These are phyloP conservation scores for Scedosporium boydii DNA, from an alignment of 2,329 filamentous ascomycete species.

Conservation along the genomic window DNA sequence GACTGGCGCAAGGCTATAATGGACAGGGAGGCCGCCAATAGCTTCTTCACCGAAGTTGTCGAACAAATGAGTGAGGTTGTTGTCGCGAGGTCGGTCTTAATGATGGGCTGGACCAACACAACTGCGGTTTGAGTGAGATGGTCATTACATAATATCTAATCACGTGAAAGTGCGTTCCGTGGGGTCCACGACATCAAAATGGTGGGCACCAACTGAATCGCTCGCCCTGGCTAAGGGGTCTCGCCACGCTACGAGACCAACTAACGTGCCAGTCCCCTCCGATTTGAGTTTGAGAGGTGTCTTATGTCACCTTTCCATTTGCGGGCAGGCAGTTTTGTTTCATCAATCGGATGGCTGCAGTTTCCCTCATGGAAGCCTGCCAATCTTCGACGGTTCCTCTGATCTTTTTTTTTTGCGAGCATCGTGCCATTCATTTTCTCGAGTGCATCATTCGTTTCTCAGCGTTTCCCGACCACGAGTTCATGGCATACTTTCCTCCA, in stretches of 20 bases:
- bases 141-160: neutral
- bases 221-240: neutral
- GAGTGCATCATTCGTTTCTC: too few relatives aligned
- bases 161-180: neutral
- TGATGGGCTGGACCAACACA: neutral
- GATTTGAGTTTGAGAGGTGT: neutral
- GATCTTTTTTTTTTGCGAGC: neutral
- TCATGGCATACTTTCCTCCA: neutral
- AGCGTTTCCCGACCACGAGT: neutral
- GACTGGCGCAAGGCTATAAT: too few relatives aligned
- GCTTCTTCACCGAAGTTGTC: too few relatives aligned
- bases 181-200: too few relatives aligned
- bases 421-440: neutral
- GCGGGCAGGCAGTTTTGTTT: neutral
- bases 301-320: neutral
- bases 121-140: too few relatives aligned
- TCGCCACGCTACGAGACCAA: neutral
- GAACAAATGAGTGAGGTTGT: too few relatives aligned
- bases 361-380: neutral
- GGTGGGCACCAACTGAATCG: neutral
- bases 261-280: too few relatives aligned
- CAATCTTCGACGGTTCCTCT: too few relatives aligned
- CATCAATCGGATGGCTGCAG: too few relatives aligned
- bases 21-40: too few relatives aligned
- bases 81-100: neutral